Evolutionary conservation across 805 yeast species (phyloP).

Genomic region (Suhomyces sp.): DNA sequence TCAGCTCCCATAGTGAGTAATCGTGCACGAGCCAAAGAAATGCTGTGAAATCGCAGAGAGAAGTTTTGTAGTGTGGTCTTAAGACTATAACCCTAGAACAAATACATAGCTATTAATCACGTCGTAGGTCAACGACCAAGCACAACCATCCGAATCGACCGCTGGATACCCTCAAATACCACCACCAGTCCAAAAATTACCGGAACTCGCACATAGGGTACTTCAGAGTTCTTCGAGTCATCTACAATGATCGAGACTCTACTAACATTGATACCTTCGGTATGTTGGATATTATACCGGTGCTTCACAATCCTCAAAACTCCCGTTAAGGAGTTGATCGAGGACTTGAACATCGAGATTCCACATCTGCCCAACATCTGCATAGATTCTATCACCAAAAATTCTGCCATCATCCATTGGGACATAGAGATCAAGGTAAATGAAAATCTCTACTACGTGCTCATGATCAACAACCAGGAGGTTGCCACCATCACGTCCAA

Average conservation of each 20-base stretch:
- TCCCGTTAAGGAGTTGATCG: constrained; percentile 49
- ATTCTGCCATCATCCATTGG: constrained; percentile 56
- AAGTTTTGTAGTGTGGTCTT: constrained; percentile 1
- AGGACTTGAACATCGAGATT: constrained; percentile 48
- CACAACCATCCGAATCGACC: too few relatives aligned
- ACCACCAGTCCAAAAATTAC: too few relatives aligned
- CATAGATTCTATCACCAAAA: constrained; percentile 50
- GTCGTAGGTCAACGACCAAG: too few relatives aligned
- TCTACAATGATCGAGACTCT: constrained; percentile 26
- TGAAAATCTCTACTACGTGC: constrained; percentile 33
- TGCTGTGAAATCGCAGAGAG: background rate
- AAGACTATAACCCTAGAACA: too few relatives aligned
- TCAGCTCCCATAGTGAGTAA: too few relatives aligned
- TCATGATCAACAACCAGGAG: constrained; percentile 35
- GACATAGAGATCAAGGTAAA: constrained; percentile 35
- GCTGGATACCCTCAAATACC: too few relatives aligned
- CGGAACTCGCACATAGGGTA: background rate
- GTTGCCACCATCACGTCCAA: constrained; percentile 36
- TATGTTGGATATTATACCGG: constrained; percentile 41
- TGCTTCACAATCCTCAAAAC: constrained; percentile 36
- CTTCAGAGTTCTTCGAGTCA: background rate
- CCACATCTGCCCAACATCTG: constrained; percentile 58
- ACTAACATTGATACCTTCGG: constrained; percentile 30
- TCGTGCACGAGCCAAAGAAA: background rate
- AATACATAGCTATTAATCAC: too few relatives aligned